Evolutionary conservation across 148 eudicot genomes (phyloP), one percentile per base, ranked within the genome.

Genomic region (Cornus suecica): DNA sequence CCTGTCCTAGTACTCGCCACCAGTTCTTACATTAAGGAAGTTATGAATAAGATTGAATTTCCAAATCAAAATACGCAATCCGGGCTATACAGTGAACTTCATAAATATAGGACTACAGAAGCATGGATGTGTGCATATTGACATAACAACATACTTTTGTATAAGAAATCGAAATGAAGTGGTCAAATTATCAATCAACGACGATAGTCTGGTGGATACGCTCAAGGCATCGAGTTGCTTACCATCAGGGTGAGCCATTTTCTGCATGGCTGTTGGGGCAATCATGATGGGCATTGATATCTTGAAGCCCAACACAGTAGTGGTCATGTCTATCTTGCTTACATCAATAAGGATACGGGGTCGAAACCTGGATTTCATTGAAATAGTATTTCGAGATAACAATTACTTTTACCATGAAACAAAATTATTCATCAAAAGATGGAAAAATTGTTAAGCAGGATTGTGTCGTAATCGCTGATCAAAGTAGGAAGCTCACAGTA

Each of bases 221-320:
- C 10, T 25, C 2, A 34, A 25, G 29, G 61, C 2, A 56, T 34
- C 58, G 5, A 42, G 1, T 2, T 54, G 32, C 69, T 45, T 81
- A 94, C 98, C 98, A 41, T 94, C 94, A 78, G 98, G 97, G 74
- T 94, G 98, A 78, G 97, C 98, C 97, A 94, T 92, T 88, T 94
- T 94, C 81, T 94, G 98, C 71, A 94, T 30, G 37, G 97, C 97
- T 62, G 97, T 92, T n/a, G 98, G 98, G 73, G 98, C 98, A 62
- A 94, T 69, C 98, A 94, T 94, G 81, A 94, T 92, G 30, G 98
- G 98, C 95, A 92, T 90, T 28, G 97, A 89, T 65, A 92, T 88
- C 83, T 92, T 90, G 89, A 89, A 92, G 27, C 98, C 98, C 85
- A 94, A 76, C 3, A 94, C 80, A 58, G 96, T 89, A 8, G 92